phyloP scores from a whole-genome alignment of 2,329 filamentous ascomycete genomes.

The Helotiales sp. region DNA sequence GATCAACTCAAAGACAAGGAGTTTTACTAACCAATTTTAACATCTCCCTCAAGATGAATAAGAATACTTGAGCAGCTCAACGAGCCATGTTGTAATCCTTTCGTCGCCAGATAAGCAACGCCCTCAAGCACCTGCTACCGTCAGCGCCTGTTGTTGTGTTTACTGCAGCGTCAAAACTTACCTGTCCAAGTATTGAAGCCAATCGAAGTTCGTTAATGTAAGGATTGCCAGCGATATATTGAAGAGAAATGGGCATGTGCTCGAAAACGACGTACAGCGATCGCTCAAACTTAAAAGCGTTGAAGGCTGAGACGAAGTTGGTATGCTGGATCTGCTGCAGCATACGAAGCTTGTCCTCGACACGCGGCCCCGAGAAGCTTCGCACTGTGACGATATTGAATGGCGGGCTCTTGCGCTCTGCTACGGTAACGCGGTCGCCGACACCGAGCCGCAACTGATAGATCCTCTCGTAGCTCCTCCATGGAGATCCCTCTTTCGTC shows the following conservation, averaged over 20 bases:
- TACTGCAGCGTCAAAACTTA: conserved; percentile 11
- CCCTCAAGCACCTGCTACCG: conserved; percentile 13
- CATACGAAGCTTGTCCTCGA: conserved; percentile 15
- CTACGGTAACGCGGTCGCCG: conserved; percentile 13
- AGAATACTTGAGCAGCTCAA: conserved; percentile 24
- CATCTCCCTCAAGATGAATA: conserved; percentile 16
- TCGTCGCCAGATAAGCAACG: conserved; percentile 16
- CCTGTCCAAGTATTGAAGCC: conserved; percentile 19
- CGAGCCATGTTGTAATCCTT: conserved; percentile 20
- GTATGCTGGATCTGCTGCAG: conserved; percentile 16
- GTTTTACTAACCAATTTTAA: conserved; percentile 19
- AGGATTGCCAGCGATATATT: conserved; percentile 16
- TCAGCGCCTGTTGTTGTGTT: conserved; percentile 17
- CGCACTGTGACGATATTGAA: conserved; percentile 22
- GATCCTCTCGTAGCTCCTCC: conserved; percentile 20
- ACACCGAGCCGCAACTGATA: conserved; percentile 13
- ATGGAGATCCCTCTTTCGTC: conserved; percentile 12
- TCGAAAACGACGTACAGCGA: conserved; percentile 22
- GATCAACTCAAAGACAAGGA: not conserved
- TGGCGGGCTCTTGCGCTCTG: conserved; percentile 14
- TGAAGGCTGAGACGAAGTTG: conserved; percentile 20
- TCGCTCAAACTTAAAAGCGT: conserved; percentile 21
- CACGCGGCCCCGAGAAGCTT: conserved; percentile 16
- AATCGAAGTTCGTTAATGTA: conserved; percentile 19
- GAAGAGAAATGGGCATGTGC: conserved; percentile 23